A percentile compares a stretch with the other conserved stretches of the same genome.
Evolutionary conservation across 305 asterid species (phyloP).

Genomic region (Andrographis paniculata): DNA sequence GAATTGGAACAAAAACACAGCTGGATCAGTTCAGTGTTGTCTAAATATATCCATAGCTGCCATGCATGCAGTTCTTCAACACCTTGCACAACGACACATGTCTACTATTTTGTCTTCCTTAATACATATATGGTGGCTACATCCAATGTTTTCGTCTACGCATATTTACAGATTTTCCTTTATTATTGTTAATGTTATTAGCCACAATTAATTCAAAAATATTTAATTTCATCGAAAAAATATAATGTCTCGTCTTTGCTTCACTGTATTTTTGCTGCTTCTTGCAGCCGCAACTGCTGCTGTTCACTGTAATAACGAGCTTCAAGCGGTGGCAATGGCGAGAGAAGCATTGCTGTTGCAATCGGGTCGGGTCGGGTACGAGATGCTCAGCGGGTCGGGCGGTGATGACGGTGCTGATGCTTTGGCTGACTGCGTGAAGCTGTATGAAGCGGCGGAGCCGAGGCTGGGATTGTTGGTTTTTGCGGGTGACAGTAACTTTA

Average conservation of each 20-base stretch:
- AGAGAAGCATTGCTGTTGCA: slow-evolving; percentile 23
- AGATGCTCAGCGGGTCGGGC: not conserved
- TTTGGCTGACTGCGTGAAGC: slow-evolving; percentile 37
- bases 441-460: slow-evolving; percentile 42
- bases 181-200: not conserved
- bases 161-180: too few relatives aligned
- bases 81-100: slow-evolving; percentile 23
- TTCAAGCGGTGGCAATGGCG: slow-evolving; percentile 28
- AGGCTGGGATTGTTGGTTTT: slow-evolving; percentile 34
- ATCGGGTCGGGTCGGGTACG: too few relatives aligned
- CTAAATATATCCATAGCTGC: slow-evolving; percentile 16
- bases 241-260: slow-evolving; percentile 15
- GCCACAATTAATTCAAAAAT: not conserved
- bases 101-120: slow-evolving; percentile 2
- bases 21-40: not conserved
- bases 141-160: too few relatives aligned
- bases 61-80: slow-evolving; percentile 13
- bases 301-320: slow-evolving; percentile 16
- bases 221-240: not conserved
- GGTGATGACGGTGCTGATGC: not conserved
- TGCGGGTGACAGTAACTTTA: slow-evolving; percentile 12
- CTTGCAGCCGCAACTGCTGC: slow-evolving; percentile 12
- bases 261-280: slow-evolving; percentile 26
- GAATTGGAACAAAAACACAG: slow-evolving; percentile 11
- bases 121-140: too few relatives aligned